Percentiles rank a stretch among this genome's conserved stretches.
Conservation (phyloP, 257 asterid genomes). For the Nicotiana paniculata region DNA sequence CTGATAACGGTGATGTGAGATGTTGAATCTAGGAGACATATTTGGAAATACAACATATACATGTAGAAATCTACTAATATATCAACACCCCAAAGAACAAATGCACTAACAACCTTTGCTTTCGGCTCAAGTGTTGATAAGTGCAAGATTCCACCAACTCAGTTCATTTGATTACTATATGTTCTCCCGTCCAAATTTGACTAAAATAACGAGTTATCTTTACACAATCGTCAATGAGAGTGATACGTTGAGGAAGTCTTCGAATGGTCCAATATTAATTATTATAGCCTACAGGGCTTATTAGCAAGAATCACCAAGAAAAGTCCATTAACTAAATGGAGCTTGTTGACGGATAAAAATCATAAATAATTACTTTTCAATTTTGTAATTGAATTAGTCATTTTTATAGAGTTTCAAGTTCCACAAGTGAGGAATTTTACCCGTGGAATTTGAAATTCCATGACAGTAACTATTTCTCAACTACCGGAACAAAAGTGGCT, state of each 20-base stretch:
- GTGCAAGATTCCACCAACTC: not conserved
- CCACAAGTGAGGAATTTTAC: no score
- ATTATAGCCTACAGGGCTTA: not conserved
- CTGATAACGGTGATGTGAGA: not conserved
- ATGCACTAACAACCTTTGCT: not conserved
- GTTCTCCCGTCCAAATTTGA: not conserved
- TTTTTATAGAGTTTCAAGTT: no score
- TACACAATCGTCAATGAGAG: not conserved
- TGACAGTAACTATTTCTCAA: no score
- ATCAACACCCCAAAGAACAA: not conserved
- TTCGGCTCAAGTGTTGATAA: not conserved
- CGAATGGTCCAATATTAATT: not conserved
- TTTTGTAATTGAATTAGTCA: no score
- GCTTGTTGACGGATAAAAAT: not conserved
- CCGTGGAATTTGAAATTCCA: no score
- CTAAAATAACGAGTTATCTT: no score
- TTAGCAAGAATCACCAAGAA: not conserved
- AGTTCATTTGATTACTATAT: not conserved
- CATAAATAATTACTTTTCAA: no score
- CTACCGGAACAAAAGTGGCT: no score
- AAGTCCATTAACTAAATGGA: not conserved
- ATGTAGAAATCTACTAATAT: not conserved
- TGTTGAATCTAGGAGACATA: not conserved
- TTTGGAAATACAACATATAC: no score
- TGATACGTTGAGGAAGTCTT: not conserved